Conservation (phyloP, 2,329 filamentous ascomycete species). For the Knoxdaviesia capensis region DNA sequence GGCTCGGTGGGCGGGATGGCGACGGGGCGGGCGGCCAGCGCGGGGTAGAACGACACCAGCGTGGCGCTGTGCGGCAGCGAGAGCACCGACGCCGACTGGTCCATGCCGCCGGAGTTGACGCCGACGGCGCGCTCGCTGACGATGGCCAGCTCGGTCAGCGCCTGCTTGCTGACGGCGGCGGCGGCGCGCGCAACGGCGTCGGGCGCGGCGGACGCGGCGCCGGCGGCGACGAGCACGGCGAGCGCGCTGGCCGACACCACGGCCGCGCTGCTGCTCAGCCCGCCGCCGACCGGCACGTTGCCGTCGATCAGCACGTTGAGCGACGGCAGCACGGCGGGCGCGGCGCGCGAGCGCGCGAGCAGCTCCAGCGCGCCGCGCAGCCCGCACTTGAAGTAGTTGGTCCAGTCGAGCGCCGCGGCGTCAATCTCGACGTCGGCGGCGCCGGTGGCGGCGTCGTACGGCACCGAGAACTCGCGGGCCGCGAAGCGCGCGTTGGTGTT, state of each 20-base stretch:
- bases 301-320: conserved; percentile 79
- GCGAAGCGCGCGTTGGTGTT: conserved; percentile 74
- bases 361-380: conserved; percentile 64
- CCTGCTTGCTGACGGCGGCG: conserved; percentile 76
- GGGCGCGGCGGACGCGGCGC: conserved; percentile 31
- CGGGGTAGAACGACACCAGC: conserved; percentile 75
- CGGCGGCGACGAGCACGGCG: conserved; percentile 73
- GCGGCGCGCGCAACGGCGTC: too few species aligned
- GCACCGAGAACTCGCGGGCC: conserved; percentile 52
- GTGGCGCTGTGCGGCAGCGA: conserved; percentile 69
- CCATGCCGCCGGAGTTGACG: conserved; percentile 96
- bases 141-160: conserved; percentile 80
- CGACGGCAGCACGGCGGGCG: conserved; percentile 35
- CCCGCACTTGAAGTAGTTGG: conserved; percentile 95
- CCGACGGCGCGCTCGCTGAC: conserved; percentile 87
- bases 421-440: conserved; percentile 55
- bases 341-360: conserved; percentile 44
- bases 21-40: conserved; percentile 55
- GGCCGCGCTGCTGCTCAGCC: conserved; percentile 81
- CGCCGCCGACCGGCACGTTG: conserved; percentile 77
- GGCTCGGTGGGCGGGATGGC: conserved; percentile 64
- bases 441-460: conserved; percentile 16
- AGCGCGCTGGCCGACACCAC: conserved; percentile 82
- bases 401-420: conserved; percentile 74
- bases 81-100: conserved; percentile 91